Conservation (phyloP, 1,284 basidiomycete species). For the Cryptococcus neoformans region DNA sequence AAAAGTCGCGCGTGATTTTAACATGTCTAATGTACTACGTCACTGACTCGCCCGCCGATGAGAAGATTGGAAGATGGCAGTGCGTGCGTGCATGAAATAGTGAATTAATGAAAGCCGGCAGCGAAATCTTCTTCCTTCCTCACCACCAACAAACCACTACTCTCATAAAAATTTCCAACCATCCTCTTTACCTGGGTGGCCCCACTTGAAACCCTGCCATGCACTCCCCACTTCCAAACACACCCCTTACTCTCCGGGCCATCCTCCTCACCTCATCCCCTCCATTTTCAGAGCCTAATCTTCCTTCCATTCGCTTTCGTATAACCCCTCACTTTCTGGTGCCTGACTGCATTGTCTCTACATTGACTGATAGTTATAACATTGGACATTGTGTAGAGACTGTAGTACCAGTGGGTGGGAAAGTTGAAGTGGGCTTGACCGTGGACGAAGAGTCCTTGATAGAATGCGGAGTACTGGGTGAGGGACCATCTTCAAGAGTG, state of each 20-base stretch:
- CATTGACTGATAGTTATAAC: background rate
- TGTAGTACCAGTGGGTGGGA: constrained; percentile 12
- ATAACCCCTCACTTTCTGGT: constrained; percentile 5
- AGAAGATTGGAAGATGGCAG: no score
- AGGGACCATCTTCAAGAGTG: background rate
- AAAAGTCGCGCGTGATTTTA: no score
- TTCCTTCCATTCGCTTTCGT: constrained; percentile 2
- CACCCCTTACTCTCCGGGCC: background rate
- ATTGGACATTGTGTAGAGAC: constrained; percentile 8
- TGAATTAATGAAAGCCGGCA: no score
- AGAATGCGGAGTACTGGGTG: background rate
- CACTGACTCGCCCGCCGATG: no score
- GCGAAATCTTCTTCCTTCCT: no score
- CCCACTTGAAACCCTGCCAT: background rate
- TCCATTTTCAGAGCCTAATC: background rate
- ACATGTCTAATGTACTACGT: no score
- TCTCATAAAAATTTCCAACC: no score
- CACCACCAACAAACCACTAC: no score
- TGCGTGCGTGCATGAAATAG: no score
- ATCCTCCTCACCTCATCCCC: background rate
- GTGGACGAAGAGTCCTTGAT: constrained; percentile 1
- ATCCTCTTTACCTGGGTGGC: no score
- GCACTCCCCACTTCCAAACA: background rate
- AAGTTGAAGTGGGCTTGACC: constrained; percentile 50
- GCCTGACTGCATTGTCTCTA: background rate